Evolutionary conservation across 768 basidiomycete species (phyloP), one percentile per base, ranked within the genome.

Genomic region (Lactarius sanguifluus): DNA sequence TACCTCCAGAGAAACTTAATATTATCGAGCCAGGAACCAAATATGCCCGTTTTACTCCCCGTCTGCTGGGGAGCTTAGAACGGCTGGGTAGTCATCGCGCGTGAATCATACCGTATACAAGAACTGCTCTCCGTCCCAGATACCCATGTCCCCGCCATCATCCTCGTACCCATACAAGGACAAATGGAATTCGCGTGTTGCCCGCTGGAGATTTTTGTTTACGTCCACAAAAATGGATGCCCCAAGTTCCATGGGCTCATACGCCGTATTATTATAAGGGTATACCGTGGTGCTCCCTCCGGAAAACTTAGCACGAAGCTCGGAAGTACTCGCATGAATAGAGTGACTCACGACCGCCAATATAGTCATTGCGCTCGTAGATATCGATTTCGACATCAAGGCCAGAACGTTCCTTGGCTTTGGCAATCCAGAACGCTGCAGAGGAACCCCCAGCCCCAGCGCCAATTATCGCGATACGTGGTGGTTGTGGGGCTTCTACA

Each of bases 381-480:
- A 97, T 84, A 72, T 96, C 93, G 16, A 97, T 81, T 60, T 91
- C 86, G 3, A 92, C 81, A 64, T 90, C 81, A 40, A 92, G 70
- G 3, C 84, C 86, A 64, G 82, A 87, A 30, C 90, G 80, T 69
- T 90, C 82, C 71, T 88, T 87, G 32, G 89, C 91, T 73, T 89
- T 90, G 23, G 85, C 83, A 61, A 96, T 87, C 88, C 94, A 91
- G 73, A 86, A 91, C 2, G 87, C 93, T 25, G 94, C 91, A 30
- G 92, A 90, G 18, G 85, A 86, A 10, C 95, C 95, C 12, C 82
- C 92, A 16, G 95, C 94, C 32, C 95, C 95, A 0, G 95, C 94
- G 20, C 95, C 95, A 62, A 97, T 85, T 72, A 97, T 87, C 9
- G 94, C 95, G 71, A 97, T 82, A 57, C 88, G 67, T 36, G 68